Evolutionary conservation across 2,329 filamentous ascomycete species (phyloP), one percentile per base, ranked within the genome.

Genomic region (Arthroderma uncinatum): DNA sequence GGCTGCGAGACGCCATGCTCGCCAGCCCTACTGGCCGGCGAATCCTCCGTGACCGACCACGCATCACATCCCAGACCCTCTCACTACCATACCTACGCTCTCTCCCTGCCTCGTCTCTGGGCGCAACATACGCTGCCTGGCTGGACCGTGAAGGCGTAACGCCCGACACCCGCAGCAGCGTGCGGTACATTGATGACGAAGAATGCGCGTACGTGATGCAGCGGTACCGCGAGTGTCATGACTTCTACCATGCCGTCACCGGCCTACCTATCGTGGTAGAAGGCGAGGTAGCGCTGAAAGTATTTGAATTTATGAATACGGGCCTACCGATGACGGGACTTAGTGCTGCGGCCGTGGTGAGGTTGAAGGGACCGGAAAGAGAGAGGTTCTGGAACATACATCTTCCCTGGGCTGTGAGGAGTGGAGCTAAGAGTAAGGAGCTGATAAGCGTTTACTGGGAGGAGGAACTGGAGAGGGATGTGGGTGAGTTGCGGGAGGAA

Each of bases 121-220:
- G 93, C 23, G 81, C 82, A 48, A 84, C 86, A 54, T 98, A 97
- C 73, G 87, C 85, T 7, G 79, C 78, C 55, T 98, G 93, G 92
- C 79, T 97, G n/a, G 90, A 96, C 72, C 82, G 87, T 48, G 93
- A 98, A 72, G 88, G 89, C 60, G 92, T 98, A 12, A 87, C 87
- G 7, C 93, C 93, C 0, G 93, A 98, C 71, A 95, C 92, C 5
- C 83, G 93, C 48, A 78, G 85, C 40, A 70, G 73, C 1, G 93
- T 98, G 40, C 83, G 87, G 55, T 97, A 95, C 74, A 90, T 98
- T 61, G 91, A 97, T 71, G 85, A 97, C 68, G 85, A 87, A 64
- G 93, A 98, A 73, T 95, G 91, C 70, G 93, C 93, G 36, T 98
- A 97, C 75, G 93, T 97, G 16, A 94, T 98, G 87, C 93, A 97